phyloP scores from a whole-genome alignment of 2,329 filamentous ascomycete genomes.

The Verticillium klebahnii region DNA sequence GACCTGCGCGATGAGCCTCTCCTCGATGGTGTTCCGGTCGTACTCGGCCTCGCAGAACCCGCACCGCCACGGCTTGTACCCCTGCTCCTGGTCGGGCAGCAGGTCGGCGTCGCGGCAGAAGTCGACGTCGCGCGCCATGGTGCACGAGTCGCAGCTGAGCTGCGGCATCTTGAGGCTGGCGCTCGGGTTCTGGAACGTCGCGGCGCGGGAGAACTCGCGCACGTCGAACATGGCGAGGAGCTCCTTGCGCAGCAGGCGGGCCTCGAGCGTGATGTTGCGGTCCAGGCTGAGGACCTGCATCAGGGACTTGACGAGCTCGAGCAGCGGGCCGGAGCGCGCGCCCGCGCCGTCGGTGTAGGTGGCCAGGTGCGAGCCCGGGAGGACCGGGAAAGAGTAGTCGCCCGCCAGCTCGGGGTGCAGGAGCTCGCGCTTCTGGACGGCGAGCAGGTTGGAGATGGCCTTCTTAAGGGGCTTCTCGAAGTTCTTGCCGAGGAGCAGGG shows the following conservation, averaged over 20 bases:
- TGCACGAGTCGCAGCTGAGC: conserved; percentile 86
- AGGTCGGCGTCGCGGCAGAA: conserved; percentile 86
- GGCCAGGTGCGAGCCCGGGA: conserved; percentile 67
- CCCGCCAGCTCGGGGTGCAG: conserved; percentile 81
- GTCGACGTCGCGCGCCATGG: conserved; percentile 82
- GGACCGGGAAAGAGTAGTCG: conserved; percentile 80
- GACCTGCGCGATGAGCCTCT: conserved; percentile 72
- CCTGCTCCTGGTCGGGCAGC: conserved; percentile 44
- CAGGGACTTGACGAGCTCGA: conserved; percentile 88
- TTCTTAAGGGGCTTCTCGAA: conserved; percentile 91
- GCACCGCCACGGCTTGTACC: conserved; percentile 64
- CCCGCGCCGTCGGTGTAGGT: conserved; percentile 25
- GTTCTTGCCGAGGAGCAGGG: conserved; percentile 68
- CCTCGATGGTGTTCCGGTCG: conserved; percentile 77
- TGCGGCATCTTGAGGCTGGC: conserved; percentile 68
- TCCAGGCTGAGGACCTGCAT: conserved; percentile 91
- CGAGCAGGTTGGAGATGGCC: conserved; percentile 76
- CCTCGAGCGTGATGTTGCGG: conserved; percentile 85
- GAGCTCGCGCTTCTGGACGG: conserved; percentile 81
- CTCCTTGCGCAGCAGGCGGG: conserved; percentile 82
- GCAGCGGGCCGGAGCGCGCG: conserved; percentile 59
- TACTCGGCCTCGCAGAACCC: conserved; percentile 70
- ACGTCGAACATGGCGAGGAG: conserved; percentile 88
- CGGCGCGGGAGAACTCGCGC: conserved; percentile 85
- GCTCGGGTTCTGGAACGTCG: conserved; percentile 82